Evolutionary conservation across 2,329 filamentous ascomycete genomes (phyloP), one percentile per base, ranked within the genome.

Genomic region (Colletotrichum camelliae): DNA sequence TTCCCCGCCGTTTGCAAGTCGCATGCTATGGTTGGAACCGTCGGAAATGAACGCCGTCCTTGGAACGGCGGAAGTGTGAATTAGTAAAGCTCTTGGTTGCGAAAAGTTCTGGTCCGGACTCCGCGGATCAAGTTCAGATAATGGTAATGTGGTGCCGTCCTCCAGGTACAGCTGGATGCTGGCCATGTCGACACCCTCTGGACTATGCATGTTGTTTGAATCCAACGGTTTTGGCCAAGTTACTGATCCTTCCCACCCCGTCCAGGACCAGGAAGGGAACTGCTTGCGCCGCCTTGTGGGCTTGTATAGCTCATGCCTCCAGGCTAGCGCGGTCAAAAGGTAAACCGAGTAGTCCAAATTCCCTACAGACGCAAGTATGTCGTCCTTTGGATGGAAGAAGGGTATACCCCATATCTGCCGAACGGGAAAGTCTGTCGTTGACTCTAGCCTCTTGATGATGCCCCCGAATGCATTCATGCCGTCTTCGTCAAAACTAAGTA

Each of bases 221-320:
- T 62, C 57, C 5, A 52, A 24, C 16, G 57, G 67, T 35, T n/a
- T 48, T 35, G 67, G 67, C 67, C 67, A 70, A 16, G 57, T 35
- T 4, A 62, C 67, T 12, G 57, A 70, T 4, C 67, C 67, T 70
- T 70, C 67, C 67, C 67, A 70, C 21, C 67, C 67, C 18, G 29
- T 52, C 67, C 67, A 70, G 8, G 67, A 70, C 67, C 67, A 70
- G 1, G 67, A 70, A n/a, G 67, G 67, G n/a, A 70, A 70, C 16
- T 62, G 58, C 13, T 62, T 61, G 9, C 67, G 67, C 24, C 67
- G 43, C n/a, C 67, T 33, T 29, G 58, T 70, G 27, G 67, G 57
- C 29, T 70, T 70, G 57, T 62, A 62, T 35, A 70, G 37, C 27
- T 70, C 67, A 58, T 70, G 67, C 24, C 15, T 70, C 67, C 67